Base-by-base conservation (phyloP, 441 rosid genomes). In the Euphorbia corollata region DNA sequence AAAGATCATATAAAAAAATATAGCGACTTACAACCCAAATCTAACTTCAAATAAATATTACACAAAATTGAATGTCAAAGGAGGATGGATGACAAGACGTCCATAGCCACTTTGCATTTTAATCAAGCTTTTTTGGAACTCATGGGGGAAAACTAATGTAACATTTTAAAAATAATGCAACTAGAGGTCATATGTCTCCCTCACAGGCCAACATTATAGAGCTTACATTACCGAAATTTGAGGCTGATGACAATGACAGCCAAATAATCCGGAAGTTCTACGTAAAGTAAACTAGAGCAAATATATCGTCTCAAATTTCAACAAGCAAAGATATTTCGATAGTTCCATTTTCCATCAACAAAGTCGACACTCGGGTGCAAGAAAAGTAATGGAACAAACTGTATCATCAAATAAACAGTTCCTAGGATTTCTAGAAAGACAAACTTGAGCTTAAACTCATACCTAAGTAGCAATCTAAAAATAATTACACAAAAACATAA, bases 391-490 rank as follows among this genome's bases (percentile, higher is more conserved):
- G 19, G 0, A 56, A 56, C 36, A 56, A 22, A 56, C 36, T 3
- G 24, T 56, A 22, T 10, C 60, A 10, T 12, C 20, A 59, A 34
- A 32, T 13, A 1, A 12, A 59, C 34, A 59, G n/a, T 30, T 59
- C 62, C 19, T 13, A 11, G 24, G 2, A 24, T 27, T 27, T 24
- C 61, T 16, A 13, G 15, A 0, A 7, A 61, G 51, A 39, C 8
- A 1, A 54, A 8, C 30, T 54, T 8, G 13, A 20, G 27, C 16
- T 6, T 54, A 20, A 54, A 54, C 53, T 63, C 53, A 10, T 47
- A 15, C n/a, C 32, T 27, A 68, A 34, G 8, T n/a, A 51, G 66
- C 22, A 10, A 24, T 8, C 13, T 41, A 39, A 80, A 67, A 54
- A 27, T 27, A 27, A 4, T 27, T n/a, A n/a, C 32, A 1, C 1